Evolutionary conservation across 441 rosid genomes (phyloP).

Genomic region (Melastoma candidum): DNA sequence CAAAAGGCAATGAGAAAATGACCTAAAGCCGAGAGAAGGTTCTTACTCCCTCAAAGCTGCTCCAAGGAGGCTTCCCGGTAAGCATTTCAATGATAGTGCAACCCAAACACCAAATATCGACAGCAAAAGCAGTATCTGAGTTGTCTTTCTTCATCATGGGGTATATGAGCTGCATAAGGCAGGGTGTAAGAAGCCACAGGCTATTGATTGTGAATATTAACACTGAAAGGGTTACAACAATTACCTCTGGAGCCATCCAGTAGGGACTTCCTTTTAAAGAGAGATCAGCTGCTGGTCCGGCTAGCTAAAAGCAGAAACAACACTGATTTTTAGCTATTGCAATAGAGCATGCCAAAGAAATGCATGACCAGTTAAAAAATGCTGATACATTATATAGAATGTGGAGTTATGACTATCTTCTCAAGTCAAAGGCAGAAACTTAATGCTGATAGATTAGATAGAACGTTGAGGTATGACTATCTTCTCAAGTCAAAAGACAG

Average conservation of each 20-base stretch:
- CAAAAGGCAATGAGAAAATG: not conserved
- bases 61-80: constrained; percentile 97
- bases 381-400: not conserved
- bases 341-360: not conserved
- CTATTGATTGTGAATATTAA: not conserved
- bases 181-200: constrained; percentile 1
- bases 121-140: constrained; percentile 79
- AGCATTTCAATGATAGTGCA: constrained; percentile 95
- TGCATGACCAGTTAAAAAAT: constrained; percentile 3
- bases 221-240: constrained; percentile 3
- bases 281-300: constrained; percentile 80
- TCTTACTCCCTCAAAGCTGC: constrained; percentile 90
- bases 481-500: not conserved
- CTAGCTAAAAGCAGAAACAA: constrained; percentile 43
- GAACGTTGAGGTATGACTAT: not conserved
- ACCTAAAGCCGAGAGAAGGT: not conserved
- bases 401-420: too few species aligned
- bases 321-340: not conserved
- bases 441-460: not conserved
- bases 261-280: constrained; percentile 94
- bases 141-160: constrained; percentile 79
- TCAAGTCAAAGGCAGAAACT: too few species aligned
- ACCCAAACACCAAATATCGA: constrained; percentile 98
- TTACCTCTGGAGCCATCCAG: constrained; percentile 99
- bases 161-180: constrained; percentile 63